phyloP scores from a whole-genome alignment of 2,329 filamentous ascomycete genomes.

The Diaporthe sp. region DNA sequence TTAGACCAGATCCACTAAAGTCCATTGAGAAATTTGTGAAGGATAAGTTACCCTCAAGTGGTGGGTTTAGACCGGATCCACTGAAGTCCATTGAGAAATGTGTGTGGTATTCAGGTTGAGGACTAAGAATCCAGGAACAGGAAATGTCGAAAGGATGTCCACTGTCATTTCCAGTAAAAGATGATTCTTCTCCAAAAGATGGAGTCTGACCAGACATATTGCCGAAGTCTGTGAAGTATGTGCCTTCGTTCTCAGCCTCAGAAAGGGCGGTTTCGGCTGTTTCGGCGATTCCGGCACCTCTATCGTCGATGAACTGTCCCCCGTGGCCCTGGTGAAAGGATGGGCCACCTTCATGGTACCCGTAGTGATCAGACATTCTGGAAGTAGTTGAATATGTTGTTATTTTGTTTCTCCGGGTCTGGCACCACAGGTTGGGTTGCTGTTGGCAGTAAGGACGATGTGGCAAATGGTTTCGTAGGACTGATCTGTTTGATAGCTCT shows the following conservation, averaged over 20 bases:
- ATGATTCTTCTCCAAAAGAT: too few relatives aligned
- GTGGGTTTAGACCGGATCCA: too few relatives aligned
- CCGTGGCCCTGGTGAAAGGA: background rate
- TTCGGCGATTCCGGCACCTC: too few relatives aligned
- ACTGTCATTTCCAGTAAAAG: background rate
- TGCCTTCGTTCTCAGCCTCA: too few relatives aligned
- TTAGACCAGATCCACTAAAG: too few relatives aligned
- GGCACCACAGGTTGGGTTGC: background rate
- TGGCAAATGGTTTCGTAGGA: background rate
- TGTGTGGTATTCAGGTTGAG: background rate
- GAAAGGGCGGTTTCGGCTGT: too few relatives aligned
- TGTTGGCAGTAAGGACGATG: background rate
- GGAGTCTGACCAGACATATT: too few relatives aligned
- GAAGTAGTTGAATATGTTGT: background rate
- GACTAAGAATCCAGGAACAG: background rate
- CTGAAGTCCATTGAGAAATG: too few relatives aligned
- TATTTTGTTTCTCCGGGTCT: background rate
- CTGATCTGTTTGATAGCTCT: background rate
- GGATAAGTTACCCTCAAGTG: background rate
- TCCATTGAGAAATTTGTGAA: background rate
- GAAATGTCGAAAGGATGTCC: background rate
- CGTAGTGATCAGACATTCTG: background rate
- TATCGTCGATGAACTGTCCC: too few relatives aligned
- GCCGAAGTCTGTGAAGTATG: too few relatives aligned
- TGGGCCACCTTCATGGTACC: background rate